Base-by-base conservation (phyloP, 169 alveolate genomes). In the Condylostoma magnum region DNA sequence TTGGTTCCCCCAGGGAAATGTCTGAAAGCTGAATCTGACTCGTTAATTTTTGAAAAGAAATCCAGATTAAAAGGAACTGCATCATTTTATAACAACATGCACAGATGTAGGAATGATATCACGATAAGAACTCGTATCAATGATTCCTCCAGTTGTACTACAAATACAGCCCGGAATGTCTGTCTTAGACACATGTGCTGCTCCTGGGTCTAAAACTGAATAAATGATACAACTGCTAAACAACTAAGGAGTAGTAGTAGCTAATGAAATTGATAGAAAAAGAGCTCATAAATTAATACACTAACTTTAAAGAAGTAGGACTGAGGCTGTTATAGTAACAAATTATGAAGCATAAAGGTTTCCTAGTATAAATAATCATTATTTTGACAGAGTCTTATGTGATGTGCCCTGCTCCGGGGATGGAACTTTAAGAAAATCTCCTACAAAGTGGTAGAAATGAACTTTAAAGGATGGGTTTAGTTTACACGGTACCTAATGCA, bases 341-440 rank as follows among this genome's bases (percentile, higher is more conserved):
- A 90, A 93, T 69, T 95, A 91, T 76, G 85, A 88, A 77, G 99
- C 98, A 18, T 90, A 96, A 81, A 85, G 86, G 37, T 91, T 90
- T 69, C 98, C 99, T 20, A 52, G 82, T 20, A 69, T 87, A 1
- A 76, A 77, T 27, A 79, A 81, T 57, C 57, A 20, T 4, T 15
- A 2, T 31, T 94, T 94, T 47, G 98, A 95, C 76, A 87, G 95
- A 20, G 90, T 94, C 0, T 83, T 95, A 43, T 95, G 97, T 77
- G 99, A 97, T 76, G 98, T 96, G 0, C 99, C 99, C 15, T 97
- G 99, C 77, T 87, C 98, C 57, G 96, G 99, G 3, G 99, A 97
- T 77, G 99, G 99, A 18, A 97, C 99, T 3, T 77, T 95, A 53
- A 87, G 99, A 75, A 97, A 97, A 83, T 89, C 94, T 43, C 96